A percentile compares a stretch with the other conserved stretches of the same genome.
These are phyloP conservation scores for Geosmithia putterillii DNA, from an alignment of 2,329 filamentous ascomycete genomes.

Conservation along the genomic window DNA sequence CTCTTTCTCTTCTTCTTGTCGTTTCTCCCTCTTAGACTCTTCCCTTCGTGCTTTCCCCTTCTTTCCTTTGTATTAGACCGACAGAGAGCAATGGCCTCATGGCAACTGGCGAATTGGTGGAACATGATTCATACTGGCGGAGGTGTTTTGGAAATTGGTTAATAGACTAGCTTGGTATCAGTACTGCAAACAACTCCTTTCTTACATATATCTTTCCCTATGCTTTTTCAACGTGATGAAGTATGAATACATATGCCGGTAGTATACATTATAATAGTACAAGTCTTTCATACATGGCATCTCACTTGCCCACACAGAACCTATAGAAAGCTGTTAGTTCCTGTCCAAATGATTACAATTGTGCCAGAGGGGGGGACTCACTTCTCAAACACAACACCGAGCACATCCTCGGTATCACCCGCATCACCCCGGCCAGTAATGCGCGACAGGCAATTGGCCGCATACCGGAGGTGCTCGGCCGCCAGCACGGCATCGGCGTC, in stretches of 20 bases:
- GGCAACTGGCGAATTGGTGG: too few species aligned
- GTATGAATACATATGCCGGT: background rate
- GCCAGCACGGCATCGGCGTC: slow-evolving; percentile 79
- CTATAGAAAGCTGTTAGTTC: slow-evolving; percentile 10
- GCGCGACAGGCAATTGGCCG: slow-evolving; percentile 66
- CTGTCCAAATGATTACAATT: background rate
- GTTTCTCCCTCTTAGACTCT: background rate
- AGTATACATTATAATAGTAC: background rate
- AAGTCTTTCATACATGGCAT: background rate
- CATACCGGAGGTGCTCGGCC: slow-evolving; percentile 75
- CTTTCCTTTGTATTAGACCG: too few species aligned
- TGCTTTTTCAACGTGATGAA: too few species aligned
- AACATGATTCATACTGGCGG: too few species aligned
- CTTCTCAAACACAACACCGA: slow-evolving; percentile 98
- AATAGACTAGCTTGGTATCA: too few species aligned
- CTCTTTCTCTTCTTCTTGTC: background rate
- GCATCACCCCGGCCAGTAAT: slow-evolving; percentile 80
- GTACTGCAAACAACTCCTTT: too few species aligned
- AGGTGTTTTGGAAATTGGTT: too few species aligned
- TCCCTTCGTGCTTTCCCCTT: background rate
- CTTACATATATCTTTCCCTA: too few species aligned
- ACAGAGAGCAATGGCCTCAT: too few species aligned
- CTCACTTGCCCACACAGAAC: slow-evolving; percentile 34
- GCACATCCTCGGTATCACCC: slow-evolving; percentile 87
- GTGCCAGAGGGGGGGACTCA: slow-evolving; percentile 31